These are phyloP conservation scores for Ustilago shanxiensis DNA, from an alignment of 1,284 basidiomycete genomes.

Conservation along the genomic window DNA sequence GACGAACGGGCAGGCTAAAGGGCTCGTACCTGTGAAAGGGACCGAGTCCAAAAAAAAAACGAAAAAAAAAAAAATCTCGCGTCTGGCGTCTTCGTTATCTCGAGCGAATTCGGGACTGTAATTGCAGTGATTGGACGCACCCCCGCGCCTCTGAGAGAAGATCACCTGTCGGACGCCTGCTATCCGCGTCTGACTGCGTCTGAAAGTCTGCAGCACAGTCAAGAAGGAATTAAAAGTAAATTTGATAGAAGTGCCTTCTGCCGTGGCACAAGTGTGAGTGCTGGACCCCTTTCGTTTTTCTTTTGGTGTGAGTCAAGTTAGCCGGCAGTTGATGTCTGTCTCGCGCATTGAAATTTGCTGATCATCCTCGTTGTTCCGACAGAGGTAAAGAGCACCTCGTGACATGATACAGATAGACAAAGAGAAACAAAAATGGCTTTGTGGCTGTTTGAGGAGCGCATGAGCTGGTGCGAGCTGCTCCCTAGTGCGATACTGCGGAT, in stretches of 20 bases:
- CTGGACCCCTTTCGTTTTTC: not conserved
- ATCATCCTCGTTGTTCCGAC: not conserved
- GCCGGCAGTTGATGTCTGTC: not conserved
- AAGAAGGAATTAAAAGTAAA: not conserved
- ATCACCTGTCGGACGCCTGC: constrained; percentile 6
- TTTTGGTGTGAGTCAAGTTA: not conserved
- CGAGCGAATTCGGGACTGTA: constrained; percentile 16
- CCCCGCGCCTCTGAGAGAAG: not conserved
- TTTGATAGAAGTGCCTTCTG: not conserved
- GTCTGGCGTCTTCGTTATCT: constrained; percentile 8
- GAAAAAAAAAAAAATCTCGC: not conserved
- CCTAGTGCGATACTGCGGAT: not conserved
- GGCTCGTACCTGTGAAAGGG: not conserved
- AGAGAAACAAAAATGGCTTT: too few relatives aligned
- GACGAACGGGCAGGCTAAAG: not conserved
- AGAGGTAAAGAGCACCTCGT: not conserved
- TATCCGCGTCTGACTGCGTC: constrained; percentile 4
- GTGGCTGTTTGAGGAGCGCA: not conserved
- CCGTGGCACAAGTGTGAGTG: not conserved
- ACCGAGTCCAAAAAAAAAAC: not conserved
- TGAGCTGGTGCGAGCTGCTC: not conserved
- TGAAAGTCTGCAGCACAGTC: not conserved
- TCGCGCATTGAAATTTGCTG: not conserved
- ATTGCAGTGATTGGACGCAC: not conserved
- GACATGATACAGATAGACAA: not conserved